Conservation (phyloP, 1,139 yeast species). For the Zygoascus hellenicus region DNA sequence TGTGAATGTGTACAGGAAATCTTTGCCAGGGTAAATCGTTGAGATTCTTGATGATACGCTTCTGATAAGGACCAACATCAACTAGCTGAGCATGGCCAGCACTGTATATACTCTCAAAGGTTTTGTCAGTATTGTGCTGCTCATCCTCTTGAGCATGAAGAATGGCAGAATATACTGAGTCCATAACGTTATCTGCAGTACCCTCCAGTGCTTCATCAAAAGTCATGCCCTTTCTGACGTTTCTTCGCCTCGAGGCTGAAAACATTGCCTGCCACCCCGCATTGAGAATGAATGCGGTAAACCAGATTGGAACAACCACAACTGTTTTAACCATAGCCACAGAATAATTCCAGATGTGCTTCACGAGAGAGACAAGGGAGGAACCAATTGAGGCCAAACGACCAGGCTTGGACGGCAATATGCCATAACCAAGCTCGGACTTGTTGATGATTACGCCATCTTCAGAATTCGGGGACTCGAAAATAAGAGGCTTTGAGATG, state of each 20-base stretch:
- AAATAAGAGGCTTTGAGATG: conserved; percentile 16
- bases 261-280: conserved; percentile 29
- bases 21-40: conserved; percentile 62
- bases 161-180: conserved; percentile 30
- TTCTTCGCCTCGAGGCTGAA: conserved; percentile 23
- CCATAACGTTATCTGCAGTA: conserved; percentile 51
- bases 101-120: conserved; percentile 9
- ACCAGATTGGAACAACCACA: conserved; percentile 33
- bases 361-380: conserved; percentile 4
- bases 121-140: conserved; percentile 10
- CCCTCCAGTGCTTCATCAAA: conserved; percentile 36
- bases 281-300: conserved; percentile 30
- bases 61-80: conserved; percentile 37
- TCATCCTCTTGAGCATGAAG: conserved; percentile 15
- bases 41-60: conserved; percentile 48
- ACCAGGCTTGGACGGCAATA: background rate
- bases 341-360: conserved; percentile 13
- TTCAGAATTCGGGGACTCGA: conserved; percentile 8
- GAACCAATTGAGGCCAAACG: background rate
- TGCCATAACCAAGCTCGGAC: background rate
- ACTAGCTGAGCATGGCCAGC: conserved; percentile 12
- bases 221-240: conserved; percentile 17
- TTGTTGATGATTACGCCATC: conserved; percentile 1
- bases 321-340: conserved; percentile 19
- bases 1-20: conserved; percentile 61